Evolutionary conservation across 345 rosid genomes (phyloP).

Genomic region (Anacardium occidentale): DNA sequence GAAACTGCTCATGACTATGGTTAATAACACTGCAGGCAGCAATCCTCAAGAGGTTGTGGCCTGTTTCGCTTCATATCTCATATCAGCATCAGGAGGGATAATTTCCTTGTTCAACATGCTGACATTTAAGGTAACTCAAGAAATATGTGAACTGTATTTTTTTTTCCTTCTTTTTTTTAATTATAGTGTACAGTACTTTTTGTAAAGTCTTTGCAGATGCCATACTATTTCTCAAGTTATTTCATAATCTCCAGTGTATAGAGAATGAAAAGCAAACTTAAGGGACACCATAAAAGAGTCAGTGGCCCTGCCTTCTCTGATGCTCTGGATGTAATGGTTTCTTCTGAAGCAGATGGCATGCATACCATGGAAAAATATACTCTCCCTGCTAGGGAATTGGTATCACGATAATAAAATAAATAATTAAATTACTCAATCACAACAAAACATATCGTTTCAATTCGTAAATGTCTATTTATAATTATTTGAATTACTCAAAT

Average conservation of each 20-base stretch:
- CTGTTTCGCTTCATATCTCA: conserved; percentile 39
- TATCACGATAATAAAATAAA: no score
- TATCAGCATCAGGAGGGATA: conserved; percentile 47
- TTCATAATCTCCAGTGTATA: not conserved
- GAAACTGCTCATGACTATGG: conserved; percentile 25
- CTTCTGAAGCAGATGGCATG: conserved; percentile 43
- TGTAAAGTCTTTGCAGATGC: not conserved
- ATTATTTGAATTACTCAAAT: no score
- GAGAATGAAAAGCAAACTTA: conserved; percentile 27
- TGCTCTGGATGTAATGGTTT: conserved; percentile 34
- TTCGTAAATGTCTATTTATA: no score
- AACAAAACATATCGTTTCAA: no score
- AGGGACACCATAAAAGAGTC: conserved; percentile 39
- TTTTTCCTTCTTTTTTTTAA: not conserved
- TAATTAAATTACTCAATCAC: no score
- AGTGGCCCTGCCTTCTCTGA: conserved; percentile 45
- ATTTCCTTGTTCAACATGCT: conserved; percentile 42
- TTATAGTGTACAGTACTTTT: not conserved
- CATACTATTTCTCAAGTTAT: not conserved
- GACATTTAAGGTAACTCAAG: conserved; percentile 33
- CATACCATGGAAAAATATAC: not conserved
- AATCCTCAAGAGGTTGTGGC: conserved; percentile 27
- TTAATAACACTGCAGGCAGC: conserved; percentile 29
- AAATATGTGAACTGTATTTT: not conserved
- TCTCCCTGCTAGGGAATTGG: no score